Percentiles rank a stretch among this genome's conserved stretches.
phyloP scores from a whole-genome alignment of 306 rosid species.

The Hippophae rhamnoides region DNA sequence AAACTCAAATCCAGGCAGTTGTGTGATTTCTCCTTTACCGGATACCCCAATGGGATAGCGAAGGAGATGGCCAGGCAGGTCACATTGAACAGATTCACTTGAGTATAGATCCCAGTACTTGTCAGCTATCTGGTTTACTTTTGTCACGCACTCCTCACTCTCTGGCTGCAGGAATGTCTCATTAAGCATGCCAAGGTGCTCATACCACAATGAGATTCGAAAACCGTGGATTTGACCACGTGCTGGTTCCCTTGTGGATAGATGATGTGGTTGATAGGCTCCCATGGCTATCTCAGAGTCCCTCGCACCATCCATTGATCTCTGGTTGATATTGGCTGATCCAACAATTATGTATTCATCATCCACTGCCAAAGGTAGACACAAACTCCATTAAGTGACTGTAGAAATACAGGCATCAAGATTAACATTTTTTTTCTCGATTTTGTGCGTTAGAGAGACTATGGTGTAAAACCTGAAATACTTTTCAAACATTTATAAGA shows the following conservation, averaged over 20 bases:
- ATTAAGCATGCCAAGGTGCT: conserved; percentile 31
- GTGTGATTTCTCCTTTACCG: conserved; percentile 12
- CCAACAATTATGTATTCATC: conserved; percentile 21
- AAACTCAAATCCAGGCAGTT: conserved; percentile 20
- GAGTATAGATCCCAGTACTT: conserved; percentile 32
- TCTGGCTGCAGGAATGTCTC: conserved; percentile 27
- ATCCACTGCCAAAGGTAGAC: conserved; percentile 15
- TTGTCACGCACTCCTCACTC: conserved; percentile 19
- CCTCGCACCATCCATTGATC: conserved; percentile 33
- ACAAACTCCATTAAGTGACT: not conserved
- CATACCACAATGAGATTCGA: conserved; percentile 28
- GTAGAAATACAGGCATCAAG: not conserved
- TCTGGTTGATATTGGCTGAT: conserved; percentile 21
- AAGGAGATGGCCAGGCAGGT: conserved; percentile 29
- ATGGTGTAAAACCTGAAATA: too few species aligned
- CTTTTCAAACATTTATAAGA: too few species aligned
- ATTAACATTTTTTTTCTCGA: not conserved
- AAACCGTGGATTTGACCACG: conserved; percentile 24
- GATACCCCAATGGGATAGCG: conserved; percentile 25
- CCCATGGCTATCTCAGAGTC: conserved; percentile 38
- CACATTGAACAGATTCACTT: conserved; percentile 19
- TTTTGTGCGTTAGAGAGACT: too few species aligned
- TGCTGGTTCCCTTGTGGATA: conserved; percentile 25
- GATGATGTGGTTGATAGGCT: conserved; percentile 27
- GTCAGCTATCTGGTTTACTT: conserved; percentile 29